Conservation (phyloP, 768 basidiomycete genomes). For the Chiua virens region DNA sequence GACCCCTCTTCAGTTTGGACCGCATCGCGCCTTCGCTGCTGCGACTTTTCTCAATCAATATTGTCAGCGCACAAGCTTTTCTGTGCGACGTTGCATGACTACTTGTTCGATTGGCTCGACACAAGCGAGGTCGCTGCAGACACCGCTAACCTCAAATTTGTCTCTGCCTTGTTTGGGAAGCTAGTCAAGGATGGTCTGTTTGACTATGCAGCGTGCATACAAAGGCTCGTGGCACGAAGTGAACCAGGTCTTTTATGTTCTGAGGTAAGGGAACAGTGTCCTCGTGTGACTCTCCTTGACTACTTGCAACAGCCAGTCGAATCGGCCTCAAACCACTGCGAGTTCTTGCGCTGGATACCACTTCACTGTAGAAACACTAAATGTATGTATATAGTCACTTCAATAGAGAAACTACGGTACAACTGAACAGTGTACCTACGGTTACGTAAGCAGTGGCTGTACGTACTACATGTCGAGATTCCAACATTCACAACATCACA, state of each 20-base stretch:
- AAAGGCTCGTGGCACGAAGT: slow-evolving; percentile 78
- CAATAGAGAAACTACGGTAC: no score
- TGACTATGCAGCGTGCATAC: slow-evolving; percentile 73
- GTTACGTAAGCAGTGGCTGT: no score
- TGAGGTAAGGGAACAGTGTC: slow-evolving; percentile 41
- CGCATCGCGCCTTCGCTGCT: slow-evolving; percentile 76
- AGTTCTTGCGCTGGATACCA: slow-evolving; percentile 72
- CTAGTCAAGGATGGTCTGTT: slow-evolving; percentile 70
- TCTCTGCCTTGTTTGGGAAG: slow-evolving; percentile 70
- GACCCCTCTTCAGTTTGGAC: slow-evolving; percentile 77
- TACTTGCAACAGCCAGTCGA: slow-evolving; percentile 2
- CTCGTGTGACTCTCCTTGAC: neutral
- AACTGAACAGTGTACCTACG: no score
- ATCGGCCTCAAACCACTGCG: slow-evolving; percentile 59
- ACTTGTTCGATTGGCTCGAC: slow-evolving; percentile 82
- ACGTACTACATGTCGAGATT: no score
- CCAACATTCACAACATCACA: slow-evolving; percentile 54
- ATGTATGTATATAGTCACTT: no score
- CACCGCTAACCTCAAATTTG: slow-evolving; percentile 50
- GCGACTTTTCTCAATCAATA: slow-evolving; percentile 66
- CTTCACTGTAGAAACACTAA: no score
- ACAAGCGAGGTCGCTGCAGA: slow-evolving; percentile 61
- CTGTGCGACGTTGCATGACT: slow-evolving; percentile 67
- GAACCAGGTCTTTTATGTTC: slow-evolving; percentile 57
- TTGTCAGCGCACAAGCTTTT: slow-evolving; percentile 61